These are phyloP conservation scores for Blattamonas nauphoetae DNA, from an alignment of 78 protist genomes.

Conservation along the genomic window DNA sequence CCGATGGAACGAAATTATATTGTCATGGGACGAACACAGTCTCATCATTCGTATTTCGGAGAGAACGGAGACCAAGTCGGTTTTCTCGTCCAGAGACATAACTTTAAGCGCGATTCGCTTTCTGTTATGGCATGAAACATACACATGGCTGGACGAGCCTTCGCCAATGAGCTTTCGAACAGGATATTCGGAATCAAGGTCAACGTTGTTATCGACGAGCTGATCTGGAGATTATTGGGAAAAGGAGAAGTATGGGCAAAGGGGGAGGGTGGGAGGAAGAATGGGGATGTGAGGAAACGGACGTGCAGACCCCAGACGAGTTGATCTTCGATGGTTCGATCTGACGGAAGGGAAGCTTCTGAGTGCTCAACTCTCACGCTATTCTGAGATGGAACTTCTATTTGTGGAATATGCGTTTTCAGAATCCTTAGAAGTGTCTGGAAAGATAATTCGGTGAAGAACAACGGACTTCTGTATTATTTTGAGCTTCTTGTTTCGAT, in stretches of 20 bases:
- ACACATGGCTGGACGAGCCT: constrained; percentile 15
- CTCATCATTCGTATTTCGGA: constrained; percentile 21
- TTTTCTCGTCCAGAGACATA: background rate
- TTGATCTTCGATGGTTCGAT: background rate
- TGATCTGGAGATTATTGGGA: background rate
- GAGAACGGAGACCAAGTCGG: background rate
- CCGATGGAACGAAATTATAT: too few relatives aligned
- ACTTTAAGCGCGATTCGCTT: constrained; percentile 18
- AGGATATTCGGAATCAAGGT: background rate
- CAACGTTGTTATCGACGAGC: background rate
- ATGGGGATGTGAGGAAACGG: too few relatives aligned
- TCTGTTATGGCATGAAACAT: background rate
- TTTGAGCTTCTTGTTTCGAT: too few relatives aligned
- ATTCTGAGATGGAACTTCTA: too few relatives aligned
- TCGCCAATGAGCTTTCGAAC: background rate
- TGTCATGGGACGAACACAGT: too few relatives aligned
- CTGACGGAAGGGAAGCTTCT: background rate
- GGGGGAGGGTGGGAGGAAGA: too few relatives aligned
- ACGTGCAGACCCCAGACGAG: background rate
- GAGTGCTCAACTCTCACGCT: too few relatives aligned
- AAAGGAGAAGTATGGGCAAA: too few relatives aligned
- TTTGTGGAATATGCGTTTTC: too few relatives aligned
- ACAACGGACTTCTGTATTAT: too few relatives aligned
- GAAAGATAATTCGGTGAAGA: too few relatives aligned
- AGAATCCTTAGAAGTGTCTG: too few relatives aligned